These are phyloP conservation scores for Aquanectria penicillioides DNA, from an alignment of 2,329 filamentous ascomycete species.

Conservation along the genomic window DNA sequence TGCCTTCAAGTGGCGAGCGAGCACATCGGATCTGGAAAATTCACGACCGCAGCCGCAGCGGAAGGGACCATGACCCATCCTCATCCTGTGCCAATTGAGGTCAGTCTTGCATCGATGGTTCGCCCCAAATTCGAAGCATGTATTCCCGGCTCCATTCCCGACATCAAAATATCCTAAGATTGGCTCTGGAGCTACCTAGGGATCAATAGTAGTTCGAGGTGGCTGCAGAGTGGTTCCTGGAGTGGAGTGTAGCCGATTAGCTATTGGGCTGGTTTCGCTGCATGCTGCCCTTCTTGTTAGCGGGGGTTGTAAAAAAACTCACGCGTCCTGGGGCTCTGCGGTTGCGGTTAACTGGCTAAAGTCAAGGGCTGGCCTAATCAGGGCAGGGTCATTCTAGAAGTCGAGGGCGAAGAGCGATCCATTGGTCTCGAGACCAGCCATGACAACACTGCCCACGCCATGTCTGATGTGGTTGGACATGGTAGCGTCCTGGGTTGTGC, in stretches of 20 bases:
- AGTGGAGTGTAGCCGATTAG: too few species aligned
- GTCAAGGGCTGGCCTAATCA: background rate
- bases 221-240: background rate
- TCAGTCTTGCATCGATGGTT: fast-evolving
- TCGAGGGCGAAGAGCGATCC: background rate
- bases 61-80: background rate
- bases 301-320: conserved; percentile 14
- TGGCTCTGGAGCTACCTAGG: background rate
- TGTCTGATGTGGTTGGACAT: conserved; percentile 4
- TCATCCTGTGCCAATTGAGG: fast-evolving
- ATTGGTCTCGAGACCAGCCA: background rate
- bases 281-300: conserved; percentile 21
- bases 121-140: background rate
- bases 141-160: background rate
- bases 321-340: background rate
- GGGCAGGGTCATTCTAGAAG: background rate
- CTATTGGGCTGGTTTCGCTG: too few species aligned
- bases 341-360: background rate
- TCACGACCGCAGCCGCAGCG: background rate
- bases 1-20: conserved; percentile 1
- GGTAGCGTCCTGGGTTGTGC: background rate
- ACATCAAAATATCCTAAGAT: background rate
- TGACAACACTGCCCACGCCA: background rate
- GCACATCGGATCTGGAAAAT: background rate
- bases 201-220: too few species aligned